Evolutionary conservation across 768 basidiomycete genomes (phyloP).

Genomic region (Panus rudis): DNA sequence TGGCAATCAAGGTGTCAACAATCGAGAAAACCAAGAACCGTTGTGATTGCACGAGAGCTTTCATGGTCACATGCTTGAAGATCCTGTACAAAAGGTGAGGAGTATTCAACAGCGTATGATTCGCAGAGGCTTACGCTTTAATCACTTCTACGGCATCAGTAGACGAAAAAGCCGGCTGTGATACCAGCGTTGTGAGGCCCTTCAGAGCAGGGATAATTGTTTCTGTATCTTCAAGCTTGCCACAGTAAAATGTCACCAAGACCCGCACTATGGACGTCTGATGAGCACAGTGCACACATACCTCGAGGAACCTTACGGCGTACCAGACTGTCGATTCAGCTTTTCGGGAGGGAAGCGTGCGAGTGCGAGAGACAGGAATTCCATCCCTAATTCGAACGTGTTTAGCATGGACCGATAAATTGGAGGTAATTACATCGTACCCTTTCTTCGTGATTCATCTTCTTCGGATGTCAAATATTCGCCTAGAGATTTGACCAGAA

Average conservation of each 20-base stretch:
- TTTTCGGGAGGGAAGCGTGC: conserved; percentile 49
- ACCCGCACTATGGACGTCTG: conserved; percentile 55
- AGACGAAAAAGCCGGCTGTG: conserved; percentile 54
- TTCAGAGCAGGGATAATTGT: conserved; percentile 77
- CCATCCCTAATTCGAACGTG: conserved; percentile 58
- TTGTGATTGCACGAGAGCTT: conserved; percentile 71
- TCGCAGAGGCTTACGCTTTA: conserved; percentile 60
- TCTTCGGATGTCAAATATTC: conserved; percentile 87
- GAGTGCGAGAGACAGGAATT: conserved; percentile 71
- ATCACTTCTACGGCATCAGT: conserved; percentile 56
- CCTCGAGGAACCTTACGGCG: conserved; percentile 14
- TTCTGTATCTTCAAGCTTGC: conserved; percentile 81
- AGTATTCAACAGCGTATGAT: conserved; percentile 4
- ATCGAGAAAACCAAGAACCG: conserved; percentile 78
- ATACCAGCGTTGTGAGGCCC: conserved; percentile 63
- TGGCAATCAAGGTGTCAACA: conserved; percentile 69
- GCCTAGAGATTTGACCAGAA: conserved; percentile 81
- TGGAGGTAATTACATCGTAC: conserved; percentile 29
- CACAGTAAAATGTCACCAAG: conserved; percentile 74
- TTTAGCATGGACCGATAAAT: neutral
- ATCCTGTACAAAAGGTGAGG: conserved; percentile 38
- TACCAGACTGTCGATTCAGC: conserved; percentile 80
- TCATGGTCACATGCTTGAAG: conserved; percentile 75
- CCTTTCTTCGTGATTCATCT: conserved; percentile 70
- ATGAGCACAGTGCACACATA: conserved; percentile 5